Base-by-base conservation (phyloP, 2,329 filamentous ascomycete genomes). In the Onygenales sp. region DNA sequence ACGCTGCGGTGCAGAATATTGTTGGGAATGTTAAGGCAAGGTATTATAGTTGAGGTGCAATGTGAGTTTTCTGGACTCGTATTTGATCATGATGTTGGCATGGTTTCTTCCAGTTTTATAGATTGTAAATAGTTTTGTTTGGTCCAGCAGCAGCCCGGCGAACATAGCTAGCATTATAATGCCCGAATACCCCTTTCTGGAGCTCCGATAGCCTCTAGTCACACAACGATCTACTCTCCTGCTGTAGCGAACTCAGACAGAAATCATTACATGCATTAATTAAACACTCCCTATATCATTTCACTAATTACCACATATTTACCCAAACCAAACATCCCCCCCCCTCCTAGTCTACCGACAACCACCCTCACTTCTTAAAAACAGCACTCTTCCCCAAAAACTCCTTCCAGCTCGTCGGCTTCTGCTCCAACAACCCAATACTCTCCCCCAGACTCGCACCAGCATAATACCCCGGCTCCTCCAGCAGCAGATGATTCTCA, bases 381-480 rank as follows among this genome's bases (percentile, higher is more conserved):
- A 36, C 48, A 2, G 14, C 9, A 42, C 36, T 21, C 36, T 50
- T 50, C 70, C 51, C 51, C 7, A 62, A 58, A 53, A 34, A 67
- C 1, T 62, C 61, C 49, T 60, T 59, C 60, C 64, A 63, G 4
- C 53, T 59, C 2, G 60, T 65, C 8, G 62, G 63, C 45, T 61
- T 62, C 17, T 55, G 51, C 48, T 63, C 63, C 14, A 67, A 42
- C 47, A 66, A 51, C 31, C 59, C 56, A 21, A 60, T 56, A 27
- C 59, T 66, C 5, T 61, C 57, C 7, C 59, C 57, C 21, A 67
- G 53, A 33, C 56, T 52, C 21, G 58, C 74, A 8, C 76, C 75
- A 4, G 71, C 73, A 59, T 73, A 82, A 57, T 82, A 82, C 0
- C 79, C 78, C 33, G 71, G 76, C 21, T 76, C 70, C 52, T 74